Evolutionary conservation across 1,139 yeast genomes (phyloP), one percentile per base, ranked within the genome.

Genomic region (Suhomyces bokatorum): DNA sequence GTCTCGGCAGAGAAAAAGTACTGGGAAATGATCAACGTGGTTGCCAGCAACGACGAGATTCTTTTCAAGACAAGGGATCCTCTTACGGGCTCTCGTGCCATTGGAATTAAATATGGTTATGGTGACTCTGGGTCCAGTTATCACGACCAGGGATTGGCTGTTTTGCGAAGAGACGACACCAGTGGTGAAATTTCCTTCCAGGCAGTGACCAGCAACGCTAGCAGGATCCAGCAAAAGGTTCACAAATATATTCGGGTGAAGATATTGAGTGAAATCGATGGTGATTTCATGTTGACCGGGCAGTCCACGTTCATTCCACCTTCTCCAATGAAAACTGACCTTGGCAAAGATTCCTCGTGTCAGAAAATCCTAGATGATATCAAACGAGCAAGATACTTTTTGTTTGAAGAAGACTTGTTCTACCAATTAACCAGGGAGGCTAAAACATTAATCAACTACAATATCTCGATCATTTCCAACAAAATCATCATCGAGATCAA

Each of bases 31-130:
- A 72, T 85, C 15, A 64, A 75, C 46, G 65, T 70, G 27, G 77
- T 83, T 2, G 55, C 70, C 39, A 75, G 79, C 26, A 75, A 79
- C 44, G 74, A 85, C 39, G 97, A 90, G 57, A 85, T 86, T 1
- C 67, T 91, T 14, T 85, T 85, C 58, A 87, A 87, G 56, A 74
- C 85, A 32, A 75, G 83, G 45, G 85, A 81, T 45, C 83, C 60
- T 54, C 72, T 37, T 12, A 64, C 59, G 31, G 81, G 81, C 32
- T 66, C 75, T 51, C 40, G 70, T 42, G 71, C 77, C 15, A 71
- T 91, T 35, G 95, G 91, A 1, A 85, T 91, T 31, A 88, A 87
- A 57, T 91, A 87, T 59, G 98, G 98, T 0, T 93, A 81, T 64
- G 93, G 87, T 9, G 97, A 90, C 62, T 83, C 96, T 0, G 99